Evolutionary conservation across 768 basidiomycete species (phyloP), one percentile per base, ranked within the genome.

Genomic region (Dioszegia hungarica): DNA sequence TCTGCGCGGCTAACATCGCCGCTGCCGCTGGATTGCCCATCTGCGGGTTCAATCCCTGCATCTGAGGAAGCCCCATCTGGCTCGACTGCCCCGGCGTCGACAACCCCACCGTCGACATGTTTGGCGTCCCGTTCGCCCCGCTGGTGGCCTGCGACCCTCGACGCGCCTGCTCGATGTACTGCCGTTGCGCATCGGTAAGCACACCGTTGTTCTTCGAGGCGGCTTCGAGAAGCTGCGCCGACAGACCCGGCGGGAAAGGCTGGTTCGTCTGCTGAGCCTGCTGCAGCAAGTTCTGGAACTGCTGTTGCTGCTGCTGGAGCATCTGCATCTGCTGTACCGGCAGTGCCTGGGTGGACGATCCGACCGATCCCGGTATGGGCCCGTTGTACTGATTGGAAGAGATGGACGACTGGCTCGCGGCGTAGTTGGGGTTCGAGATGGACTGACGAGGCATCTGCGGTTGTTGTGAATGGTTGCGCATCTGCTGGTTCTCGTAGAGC

Each of bases 131-230:
- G 48, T 20, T n/a, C 48, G 34, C 11, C 22, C 39, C 36, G 58
- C 53, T 33, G 39, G 22, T 12, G 8, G 15, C 22, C 12, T 17
- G 24, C 33, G 22, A 5, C 10, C 19, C 31, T 36, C 40, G 47
- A 25, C 34, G 43, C 17, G 37, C 51, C 12, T 53, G 25, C 33
- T 62, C 61, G 20, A 62, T 19, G 14, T 54, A 59, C 47, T 41
- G 52, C 46, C 51, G 49, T 29, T 60, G 66, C 36, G 62, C 61
- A 1, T 60, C 61, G 15, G 40, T 62, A 33, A 61, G n/a, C 24
- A 31, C 14, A 28, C 45, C 45, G 10, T 10, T 27, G 14, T 51
- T 51, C 31, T 44, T 59, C 1, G 63, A 52, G 1, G 56, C 49
- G 9, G 59, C 58, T 22, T 59, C 59, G 14, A 57, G 48, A 52